Evolutionary conservation across 257 asterid species (phyloP), one percentile per base, ranked within the genome.

Genomic region (Penstemon barbatus): DNA sequence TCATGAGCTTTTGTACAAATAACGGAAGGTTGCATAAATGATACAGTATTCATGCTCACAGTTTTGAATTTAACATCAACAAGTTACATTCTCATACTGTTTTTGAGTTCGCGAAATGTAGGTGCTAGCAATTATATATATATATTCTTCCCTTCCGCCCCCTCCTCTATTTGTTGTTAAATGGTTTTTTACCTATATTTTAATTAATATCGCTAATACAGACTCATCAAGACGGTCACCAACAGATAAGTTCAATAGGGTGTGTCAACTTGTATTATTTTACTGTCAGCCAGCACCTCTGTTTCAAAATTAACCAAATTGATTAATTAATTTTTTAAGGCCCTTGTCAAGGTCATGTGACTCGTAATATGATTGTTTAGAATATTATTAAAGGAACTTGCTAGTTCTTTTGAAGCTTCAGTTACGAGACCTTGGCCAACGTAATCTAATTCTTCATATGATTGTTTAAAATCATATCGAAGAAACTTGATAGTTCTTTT

Each of bases 1-100:
- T 68, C 49, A 42, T 55, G 71, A 72, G 38, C 43, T 64, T 18
- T 61, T 71, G 69, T 57, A 57, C 25, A 67, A 65, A 55, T 67
- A 67, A 5, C 57, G 55, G 63, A 64, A 55, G 66, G 53, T 49
- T 67, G 61, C 55, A 39, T 9, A 63, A 63, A 33, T 45, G 40
- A 36, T 9, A 65, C 51, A 51, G 65, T 52, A 51, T 41, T 36
- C 67, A 38, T 65, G 67, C 74, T 55, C 57, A 37, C 49, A 51
- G 45, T 19, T 38, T 53, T 55, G 71, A 74, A 71, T 80, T 56
- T 51, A 50, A 49, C 69, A 61, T 68, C 63, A 55, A 52, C 19
- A 57, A 65, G 25, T 7, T 39, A 38, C 8, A 63, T 51, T 9
- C 38, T 11, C 8, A 18, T 38, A 38, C 48, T 8, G 59, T 48